Evolutionary conservation across 768 basidiomycete genomes (phyloP), one percentile per base, ranked within the genome.

Genomic region (Auricularia auricula-judae): DNA sequence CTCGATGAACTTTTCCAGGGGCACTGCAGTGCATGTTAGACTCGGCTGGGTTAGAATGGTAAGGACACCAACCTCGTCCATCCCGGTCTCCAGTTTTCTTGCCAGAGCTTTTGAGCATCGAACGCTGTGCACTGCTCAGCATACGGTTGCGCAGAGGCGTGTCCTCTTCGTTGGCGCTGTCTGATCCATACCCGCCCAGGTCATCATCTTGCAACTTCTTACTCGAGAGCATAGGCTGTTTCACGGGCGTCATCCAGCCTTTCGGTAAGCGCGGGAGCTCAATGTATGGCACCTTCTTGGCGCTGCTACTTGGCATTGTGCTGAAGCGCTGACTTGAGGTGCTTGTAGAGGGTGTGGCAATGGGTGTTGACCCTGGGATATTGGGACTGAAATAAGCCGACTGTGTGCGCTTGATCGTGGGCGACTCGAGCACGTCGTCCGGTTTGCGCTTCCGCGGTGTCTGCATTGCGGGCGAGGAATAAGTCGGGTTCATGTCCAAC

Each of bases 401-500:
- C 62, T 66, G 68, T 36, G 66, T 65, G 63, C 89, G 87, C 73
- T 91, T 91, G 54, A 80, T 70, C 5, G 81, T 80, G 0, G 90
- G 87, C 0, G 88, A 86, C 43, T 81, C 77, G 4, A 87, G 76
- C 51, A 83, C 77, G 33, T 82, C 83, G 3, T 78, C 78, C 2
- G 81, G 77, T 69, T 91, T 92, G 62, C 89, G 82, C 71, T 93
- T 93, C 61, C 80, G 81, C 10, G 89, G 88, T 0, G 89, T 89
- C 7, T 80, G 68, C 12, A 64, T 69, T 34, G 69, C 68, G 11
- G 76, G 72, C 54, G 71, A 68, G 11, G 68, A 68, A 53, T 73
- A 73, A n/a, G 70, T 70, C 23, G 47, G 47, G 14, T 21, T 21
- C 56, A 35, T 35, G 34, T 59, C 56, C 11, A 82, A 70, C 0